Evolutionary conservation across 2,329 filamentous ascomycete genomes (phyloP).

Genomic region (Thermochaetoides dissita): DNA sequence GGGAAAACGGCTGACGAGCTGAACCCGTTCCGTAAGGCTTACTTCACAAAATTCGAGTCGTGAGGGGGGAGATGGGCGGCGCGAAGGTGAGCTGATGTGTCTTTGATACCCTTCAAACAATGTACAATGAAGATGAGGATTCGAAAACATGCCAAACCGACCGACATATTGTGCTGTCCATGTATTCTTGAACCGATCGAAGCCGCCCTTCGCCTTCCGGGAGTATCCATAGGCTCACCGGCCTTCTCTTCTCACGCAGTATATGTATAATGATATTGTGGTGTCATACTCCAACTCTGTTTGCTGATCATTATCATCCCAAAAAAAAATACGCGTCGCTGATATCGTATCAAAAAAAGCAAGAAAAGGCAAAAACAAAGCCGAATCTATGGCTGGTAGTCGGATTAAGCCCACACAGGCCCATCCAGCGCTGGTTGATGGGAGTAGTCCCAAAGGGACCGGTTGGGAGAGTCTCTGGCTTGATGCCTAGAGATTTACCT

Average conservation of each 20-base stretch:
- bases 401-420: too few relatives aligned
- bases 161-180: too few relatives aligned
- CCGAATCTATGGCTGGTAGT: not conserved
- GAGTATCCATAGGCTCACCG: too few relatives aligned
- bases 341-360: slow-evolving; percentile 1
- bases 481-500: slow-evolving; percentile 35
- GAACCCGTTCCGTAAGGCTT: slow-evolving; percentile 45
- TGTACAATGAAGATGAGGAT: too few relatives aligned
- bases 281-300: not conserved
- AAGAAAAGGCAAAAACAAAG: not conserved
- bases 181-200: too few relatives aligned
- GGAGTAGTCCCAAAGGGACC: not conserved
- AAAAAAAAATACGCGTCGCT: slow-evolving; percentile 4
- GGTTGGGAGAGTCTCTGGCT: not conserved
- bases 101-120: slow-evolving; percentile 8
- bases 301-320: slow-evolving; percentile 1
- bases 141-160: too few relatives aligned
- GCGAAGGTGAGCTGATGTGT: not conserved
- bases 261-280: not conserved
- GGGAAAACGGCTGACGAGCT: slow-evolving; percentile 44
- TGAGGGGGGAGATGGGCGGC: too few relatives aligned
- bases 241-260: not conserved
- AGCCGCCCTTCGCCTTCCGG: too few relatives aligned
- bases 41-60: slow-evolving; percentile 41
- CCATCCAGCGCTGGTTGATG: not conserved